Conservation (phyloP, 352 stramenopile species). For the Phytophthora fragariae region DNA sequence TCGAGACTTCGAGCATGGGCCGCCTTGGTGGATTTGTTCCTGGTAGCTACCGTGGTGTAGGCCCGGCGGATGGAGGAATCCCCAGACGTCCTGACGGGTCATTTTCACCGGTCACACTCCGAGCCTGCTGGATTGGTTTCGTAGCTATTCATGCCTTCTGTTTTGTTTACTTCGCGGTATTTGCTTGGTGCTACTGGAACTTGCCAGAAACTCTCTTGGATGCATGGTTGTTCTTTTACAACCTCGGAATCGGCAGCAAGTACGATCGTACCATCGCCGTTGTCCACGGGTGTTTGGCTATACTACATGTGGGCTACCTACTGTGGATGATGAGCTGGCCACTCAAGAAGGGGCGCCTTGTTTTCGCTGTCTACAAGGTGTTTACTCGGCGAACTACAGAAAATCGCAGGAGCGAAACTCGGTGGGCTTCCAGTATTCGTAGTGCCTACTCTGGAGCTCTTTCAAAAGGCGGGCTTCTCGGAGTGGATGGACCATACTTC, state of each 20-base stretch:
- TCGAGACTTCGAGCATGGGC: neutral
- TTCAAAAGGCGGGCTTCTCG: conserved; percentile 11
- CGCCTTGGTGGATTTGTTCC: neutral
- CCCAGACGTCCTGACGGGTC: neutral
- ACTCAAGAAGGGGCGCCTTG: conserved; percentile 7
- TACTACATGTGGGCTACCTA: conserved; percentile 21
- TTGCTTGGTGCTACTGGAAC: conserved; percentile 29
- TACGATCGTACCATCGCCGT: conserved; percentile 19
- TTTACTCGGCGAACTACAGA: neutral
- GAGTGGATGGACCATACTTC: conserved; percentile 19
- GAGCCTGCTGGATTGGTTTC: conserved; percentile 23
- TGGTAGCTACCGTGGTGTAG: neutral
- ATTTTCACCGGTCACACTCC: conserved; percentile 9
- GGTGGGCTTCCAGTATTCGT: neutral
- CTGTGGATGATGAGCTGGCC: conserved; percentile 20
- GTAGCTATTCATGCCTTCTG: conserved; percentile 19
- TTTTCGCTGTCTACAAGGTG: conserved; percentile 17
- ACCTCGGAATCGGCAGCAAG: conserved; percentile 11
- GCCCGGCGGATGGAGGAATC: neutral
- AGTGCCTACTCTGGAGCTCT: conserved; percentile 3
- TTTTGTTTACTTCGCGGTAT: conserved; percentile 14
- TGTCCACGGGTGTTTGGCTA: conserved; percentile 22
- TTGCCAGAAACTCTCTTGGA: conserved; percentile 19
- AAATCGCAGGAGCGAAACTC: neutral
- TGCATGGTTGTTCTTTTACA: conserved; percentile 18